phyloP scores from a whole-genome alignment of 108 stramenopile species.

The Discostella pseudostelligera region DNA sequence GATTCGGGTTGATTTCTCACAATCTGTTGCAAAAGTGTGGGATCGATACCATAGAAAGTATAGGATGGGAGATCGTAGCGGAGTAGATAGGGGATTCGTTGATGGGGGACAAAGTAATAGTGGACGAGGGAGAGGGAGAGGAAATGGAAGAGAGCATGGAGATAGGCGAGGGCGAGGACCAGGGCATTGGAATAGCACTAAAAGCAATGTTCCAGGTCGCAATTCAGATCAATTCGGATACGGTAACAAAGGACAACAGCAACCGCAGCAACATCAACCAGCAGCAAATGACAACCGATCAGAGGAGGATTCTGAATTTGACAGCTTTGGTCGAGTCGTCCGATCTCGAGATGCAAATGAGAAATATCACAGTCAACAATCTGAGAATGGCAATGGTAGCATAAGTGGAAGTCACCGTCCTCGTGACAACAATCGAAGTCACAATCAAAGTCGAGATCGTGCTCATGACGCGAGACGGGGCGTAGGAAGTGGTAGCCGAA shows the following conservation, averaged over 20 bases:
- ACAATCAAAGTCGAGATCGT: slow-evolving; percentile 24
- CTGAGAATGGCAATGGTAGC: not conserved
- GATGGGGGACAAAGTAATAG: slow-evolving; percentile 27
- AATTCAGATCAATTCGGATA: not conserved
- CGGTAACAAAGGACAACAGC: too few relatives aligned
- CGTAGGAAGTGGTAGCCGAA: slow-evolving; percentile 10
- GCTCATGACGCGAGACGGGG: not conserved
- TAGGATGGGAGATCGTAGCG: slow-evolving; percentile 37
- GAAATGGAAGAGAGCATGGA: slow-evolving; percentile 1
- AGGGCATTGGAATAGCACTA: not conserved
- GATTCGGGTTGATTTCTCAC: slow-evolving; percentile 97
- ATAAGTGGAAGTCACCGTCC: not conserved
- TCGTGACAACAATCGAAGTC: not conserved
- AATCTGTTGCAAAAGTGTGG: slow-evolving; percentile 97
- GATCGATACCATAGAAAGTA: slow-evolving; percentile 56
- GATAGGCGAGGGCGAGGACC: slow-evolving; percentile 12
- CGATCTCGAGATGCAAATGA: slow-evolving; percentile 4
- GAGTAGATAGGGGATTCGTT: slow-evolving; percentile 37
- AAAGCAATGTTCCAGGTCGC: not conserved
- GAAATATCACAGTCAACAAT: not conserved
- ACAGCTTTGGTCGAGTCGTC: slow-evolving; percentile 11
- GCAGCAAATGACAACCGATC: not conserved
- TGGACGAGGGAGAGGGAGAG: slow-evolving; percentile 15
- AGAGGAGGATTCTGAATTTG: not conserved
- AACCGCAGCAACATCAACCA: slow-evolving; percentile 11